Base-by-base conservation (phyloP, 768 basidiomycete species). In the Cubamyces lactineus region DNA sequence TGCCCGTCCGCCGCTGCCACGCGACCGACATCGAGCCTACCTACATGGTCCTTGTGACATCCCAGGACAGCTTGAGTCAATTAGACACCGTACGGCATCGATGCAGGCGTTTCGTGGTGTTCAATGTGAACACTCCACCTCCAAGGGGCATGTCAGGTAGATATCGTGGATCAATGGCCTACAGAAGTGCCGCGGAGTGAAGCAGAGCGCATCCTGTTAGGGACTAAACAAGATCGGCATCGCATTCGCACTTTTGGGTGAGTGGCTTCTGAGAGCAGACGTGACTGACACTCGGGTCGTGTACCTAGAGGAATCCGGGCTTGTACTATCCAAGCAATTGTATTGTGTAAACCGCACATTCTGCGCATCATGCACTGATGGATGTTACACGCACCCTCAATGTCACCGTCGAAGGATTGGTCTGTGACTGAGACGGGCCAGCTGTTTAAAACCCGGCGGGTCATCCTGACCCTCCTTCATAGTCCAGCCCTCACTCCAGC, bases 351-450 rank as follows among this genome's bases (percentile, higher is more conserved):
- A 50, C 30, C 38, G 39, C 49, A 40, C 34, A 47, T 63, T 53
- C 46, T 59, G 45, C 38, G 53, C 63, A 56, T 57, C 48, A 39
- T 54, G 53, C 55, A 56, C 45, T 64, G 63, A 64, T 64, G 58
- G 46, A 43, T 58, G 53, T 59, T 52, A 60, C 54, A 60, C 63
- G 45, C 38, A 59, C 63, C 55, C 58, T 21, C 63, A 57, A 41
- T 59, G 58, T 64, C 58, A 64, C 57, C 34, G 51, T 55, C 58
- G 63, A 64, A 58, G 62, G 54, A 16, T 40, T 46, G 43, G 43
- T 19, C 57, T 21, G 57, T 56, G 57, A 60, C 58, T 55, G 58
- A 45, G 52, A 43, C 34, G 40, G 53, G 23, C 56, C 28, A 47
- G 23, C 45, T 34, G 30, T 57, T 50, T 65, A 61, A 54, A 65